Conservation (phyloP, 805 yeast genomes). For the Saturnispora diversa region DNA sequence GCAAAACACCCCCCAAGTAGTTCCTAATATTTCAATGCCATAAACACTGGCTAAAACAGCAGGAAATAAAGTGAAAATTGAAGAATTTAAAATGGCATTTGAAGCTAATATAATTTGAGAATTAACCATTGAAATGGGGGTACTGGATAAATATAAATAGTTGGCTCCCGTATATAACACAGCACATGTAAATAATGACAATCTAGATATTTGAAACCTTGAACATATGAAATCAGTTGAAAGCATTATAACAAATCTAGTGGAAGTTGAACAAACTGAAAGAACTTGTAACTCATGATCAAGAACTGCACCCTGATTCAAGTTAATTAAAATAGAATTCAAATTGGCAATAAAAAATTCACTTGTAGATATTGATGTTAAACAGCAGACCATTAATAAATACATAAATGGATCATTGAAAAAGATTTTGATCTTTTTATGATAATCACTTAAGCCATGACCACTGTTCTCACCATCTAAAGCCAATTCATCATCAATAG, state of each 20-base stretch:
- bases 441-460: too few relatives aligned
- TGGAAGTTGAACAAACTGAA: conserved; percentile 60
- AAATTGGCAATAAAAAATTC: conserved; percentile 83
- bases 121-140: conserved; percentile 19
- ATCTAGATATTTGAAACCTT: conserved; percentile 21
- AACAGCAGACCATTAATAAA: conserved; percentile 52
- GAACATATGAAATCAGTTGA: conserved; percentile 52
- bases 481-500: conserved; percentile 25
- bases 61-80: conserved; percentile 79
- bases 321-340: conserved; percentile 37
- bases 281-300: conserved; percentile 22
- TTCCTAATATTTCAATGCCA: conserved; percentile 84
- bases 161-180: conserved; percentile 24
- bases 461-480: too few relatives aligned
- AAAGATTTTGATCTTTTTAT: conserved; percentile 16
- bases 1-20: conserved; percentile 87
- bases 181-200: conserved; percentile 22
- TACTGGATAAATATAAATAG: conserved; percentile 27
- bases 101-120: conserved; percentile 19
- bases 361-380: conserved; percentile 70
- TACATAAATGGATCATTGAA: conserved; percentile 56
- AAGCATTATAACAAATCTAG: conserved; percentile 62
- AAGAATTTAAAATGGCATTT: conserved; percentile 48
- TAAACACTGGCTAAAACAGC: conserved; percentile 75
- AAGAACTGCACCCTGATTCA: conserved; percentile 14